These are phyloP conservation scores for Pterulicium gracile DNA, from an alignment of 1,284 basidiomycete genomes.

Conservation along the genomic window DNA sequence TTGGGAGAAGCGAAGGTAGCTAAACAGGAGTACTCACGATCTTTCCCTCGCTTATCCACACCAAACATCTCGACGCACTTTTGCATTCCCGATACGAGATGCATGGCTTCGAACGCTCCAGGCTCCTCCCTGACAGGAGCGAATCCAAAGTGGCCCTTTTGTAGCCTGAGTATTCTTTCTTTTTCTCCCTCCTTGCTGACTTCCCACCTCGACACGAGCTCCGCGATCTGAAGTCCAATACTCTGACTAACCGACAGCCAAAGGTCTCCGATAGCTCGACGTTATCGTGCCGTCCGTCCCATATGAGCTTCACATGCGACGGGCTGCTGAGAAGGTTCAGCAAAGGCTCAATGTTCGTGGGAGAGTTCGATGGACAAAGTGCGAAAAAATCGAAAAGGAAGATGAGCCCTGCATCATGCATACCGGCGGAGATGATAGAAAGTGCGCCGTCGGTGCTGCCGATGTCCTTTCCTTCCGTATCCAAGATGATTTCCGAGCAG, in stretches of 20 bases:
- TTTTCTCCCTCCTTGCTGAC: slow-evolving; percentile 21
- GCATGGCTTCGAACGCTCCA: slow-evolving; percentile 18
- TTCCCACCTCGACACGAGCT: slow-evolving; percentile 21
- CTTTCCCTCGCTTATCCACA: slow-evolving; percentile 15
- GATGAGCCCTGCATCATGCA: slow-evolving; percentile 23
- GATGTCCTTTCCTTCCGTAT: slow-evolving; percentile 29
- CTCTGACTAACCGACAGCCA: slow-evolving; percentile 19
- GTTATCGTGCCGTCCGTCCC: slow-evolving; percentile 34
- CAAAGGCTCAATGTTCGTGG: slow-evolving; percentile 13
- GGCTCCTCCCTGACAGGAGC: slow-evolving; percentile 16
- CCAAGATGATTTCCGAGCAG: slow-evolving; percentile 20
- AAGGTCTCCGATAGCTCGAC: slow-evolving; percentile 23
- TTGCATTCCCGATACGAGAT: slow-evolving; percentile 18
- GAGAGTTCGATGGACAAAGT: slow-evolving; percentile 11
- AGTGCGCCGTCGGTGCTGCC: slow-evolving; percentile 25
- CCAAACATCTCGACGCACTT: slow-evolving; percentile 14
- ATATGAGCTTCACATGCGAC: slow-evolving; percentile 27
- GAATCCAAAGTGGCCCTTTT: slow-evolving; percentile 16
- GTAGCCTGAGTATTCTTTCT: slow-evolving; percentile 13
- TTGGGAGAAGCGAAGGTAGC: too few relatives aligned
- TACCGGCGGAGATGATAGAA: slow-evolving; percentile 31
- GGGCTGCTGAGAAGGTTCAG: slow-evolving; percentile 19
- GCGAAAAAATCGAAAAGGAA: slow-evolving; percentile 30
- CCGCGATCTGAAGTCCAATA: slow-evolving; percentile 33
- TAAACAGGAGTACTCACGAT: too few relatives aligned